Evolutionary conservation across 805 yeast species (phyloP), one percentile per base, ranked within the genome.

Genomic region (Barnettozyma vustinii): DNA sequence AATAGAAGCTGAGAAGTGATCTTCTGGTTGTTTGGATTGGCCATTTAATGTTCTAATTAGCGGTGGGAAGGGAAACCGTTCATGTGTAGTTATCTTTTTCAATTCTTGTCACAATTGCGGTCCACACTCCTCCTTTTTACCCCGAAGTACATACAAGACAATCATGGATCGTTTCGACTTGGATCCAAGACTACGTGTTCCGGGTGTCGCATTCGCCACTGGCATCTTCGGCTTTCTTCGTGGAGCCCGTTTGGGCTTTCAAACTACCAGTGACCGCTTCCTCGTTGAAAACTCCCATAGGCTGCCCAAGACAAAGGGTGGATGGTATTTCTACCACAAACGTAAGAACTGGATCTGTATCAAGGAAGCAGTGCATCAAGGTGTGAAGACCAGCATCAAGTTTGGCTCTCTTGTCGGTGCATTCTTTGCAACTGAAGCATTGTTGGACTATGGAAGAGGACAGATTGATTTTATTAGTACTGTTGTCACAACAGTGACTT

Each of bases 281-380:
- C 69, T 88, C 42, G 89, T 91, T 2, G 87, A 86, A 56, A 88
- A 88, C 59, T 84, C 94, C 13, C 96, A 88, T 61, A 63, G 96
- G 46, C 67, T 89, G 49, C 96, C 96, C 8, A 73, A 65, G 20
- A 80, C 84, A 0, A 83, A 80, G 47, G 90, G 88, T 19, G 94
- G 92, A 0, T 88, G 96, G 96, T 88, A 84, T 60, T 84, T 83
- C 62, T 88, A 88, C 65, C 94, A 88, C 66, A 87, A 85, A 66
- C 75, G 88, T 53, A 88, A 87, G 68, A 84, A 86, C 65, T 85
- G 86, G 63, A 85, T 84, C 27, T 79, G 87, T 66, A 64, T 84
- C 33, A 71, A 76, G 49, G 70, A 71, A 25, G 87, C 87, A 1
- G 66, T 79, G 53, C 68, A 67, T 18, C 47, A 55, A 8, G 90